These are phyloP conservation scores for Quillaja saponaria DNA, from an alignment of 306 rosid species.

Conservation along the genomic window DNA sequence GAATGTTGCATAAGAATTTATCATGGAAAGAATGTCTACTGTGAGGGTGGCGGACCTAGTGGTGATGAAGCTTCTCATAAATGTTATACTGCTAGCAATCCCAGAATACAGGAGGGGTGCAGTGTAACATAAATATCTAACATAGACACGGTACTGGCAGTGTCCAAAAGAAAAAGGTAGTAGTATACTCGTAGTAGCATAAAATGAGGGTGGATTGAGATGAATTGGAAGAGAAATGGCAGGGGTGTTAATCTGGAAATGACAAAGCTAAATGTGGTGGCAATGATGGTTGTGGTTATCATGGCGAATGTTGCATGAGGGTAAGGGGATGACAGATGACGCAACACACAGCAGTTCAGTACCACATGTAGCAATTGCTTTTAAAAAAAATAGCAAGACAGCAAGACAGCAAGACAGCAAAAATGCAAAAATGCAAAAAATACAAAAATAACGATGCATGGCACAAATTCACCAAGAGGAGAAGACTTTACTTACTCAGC, in stretches of 20 bases:
- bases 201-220: not conserved
- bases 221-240: not conserved
- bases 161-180: not conserved
- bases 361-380: conserved; percentile 3
- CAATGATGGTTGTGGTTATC: not conserved
- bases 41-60: too few species aligned
- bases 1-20: conserved; percentile 4
- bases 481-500: conserved; percentile 52
- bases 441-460: conserved; percentile 20
- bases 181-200: not conserved
- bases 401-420: conserved; percentile 18
- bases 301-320: too few species aligned
- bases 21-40: not conserved
- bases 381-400: not conserved
- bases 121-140: too few species aligned
- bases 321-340: not conserved
- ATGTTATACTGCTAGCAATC: conserved; percentile 1
- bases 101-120: not conserved
- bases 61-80: too few species aligned
- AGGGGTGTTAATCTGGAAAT: not conserved
- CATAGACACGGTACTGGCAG: too few species aligned
- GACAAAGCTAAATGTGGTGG: not conserved
- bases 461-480: conserved; percentile 17
- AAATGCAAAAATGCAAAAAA: conserved; percentile 11
- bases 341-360: conserved; percentile 5